A percentile compares a stretch with the other conserved stretches of the same genome.
phyloP scores from a whole-genome alignment of 1,284 basidiomycete genomes.

The Ustilago hordei region DNA sequence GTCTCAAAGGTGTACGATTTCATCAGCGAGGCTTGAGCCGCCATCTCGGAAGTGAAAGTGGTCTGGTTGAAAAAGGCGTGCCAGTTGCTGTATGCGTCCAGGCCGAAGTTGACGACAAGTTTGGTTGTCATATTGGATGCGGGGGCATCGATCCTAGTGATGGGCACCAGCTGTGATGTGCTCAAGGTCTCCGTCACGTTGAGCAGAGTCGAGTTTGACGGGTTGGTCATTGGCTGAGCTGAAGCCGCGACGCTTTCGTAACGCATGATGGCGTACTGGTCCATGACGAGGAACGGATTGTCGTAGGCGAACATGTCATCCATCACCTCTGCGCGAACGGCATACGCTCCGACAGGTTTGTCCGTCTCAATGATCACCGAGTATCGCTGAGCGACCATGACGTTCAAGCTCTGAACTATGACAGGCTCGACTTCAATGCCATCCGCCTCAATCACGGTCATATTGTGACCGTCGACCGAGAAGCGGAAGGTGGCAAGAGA shows the following conservation, averaged over 20 bases:
- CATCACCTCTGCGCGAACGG: conserved; percentile 66
- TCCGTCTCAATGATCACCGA: conserved; percentile 71
- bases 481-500: conserved; percentile 62
- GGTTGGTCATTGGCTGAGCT: conserved; percentile 33
- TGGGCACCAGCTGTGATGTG: conserved; percentile 36
- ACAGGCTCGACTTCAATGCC: conserved; percentile 71
- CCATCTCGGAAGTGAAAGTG: conserved; percentile 48
- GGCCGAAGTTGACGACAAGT: conserved; percentile 46
- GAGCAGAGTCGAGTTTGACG: conserved; percentile 20
- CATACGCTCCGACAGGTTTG: conserved; percentile 53
- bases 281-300: conserved; percentile 70
- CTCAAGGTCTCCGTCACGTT: conserved; percentile 36
- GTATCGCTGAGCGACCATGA: conserved; percentile 73
- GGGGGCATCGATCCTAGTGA: conserved; percentile 35
- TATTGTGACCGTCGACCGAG: conserved; percentile 72
- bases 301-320: conserved; percentile 70
- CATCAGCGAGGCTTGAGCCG: conserved; percentile 32
- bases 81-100: conserved; percentile 40
- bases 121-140: conserved; percentile 43
- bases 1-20: conserved; percentile 40
- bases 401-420: conserved; percentile 69
- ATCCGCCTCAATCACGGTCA: conserved; percentile 73
- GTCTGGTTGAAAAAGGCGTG: conserved; percentile 56
- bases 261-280: conserved; percentile 69
- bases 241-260: conserved; percentile 66